These are phyloP conservation scores for Ogataea salicorniae DNA, from an alignment of 805 yeast species.

Conservation along the genomic window DNA sequence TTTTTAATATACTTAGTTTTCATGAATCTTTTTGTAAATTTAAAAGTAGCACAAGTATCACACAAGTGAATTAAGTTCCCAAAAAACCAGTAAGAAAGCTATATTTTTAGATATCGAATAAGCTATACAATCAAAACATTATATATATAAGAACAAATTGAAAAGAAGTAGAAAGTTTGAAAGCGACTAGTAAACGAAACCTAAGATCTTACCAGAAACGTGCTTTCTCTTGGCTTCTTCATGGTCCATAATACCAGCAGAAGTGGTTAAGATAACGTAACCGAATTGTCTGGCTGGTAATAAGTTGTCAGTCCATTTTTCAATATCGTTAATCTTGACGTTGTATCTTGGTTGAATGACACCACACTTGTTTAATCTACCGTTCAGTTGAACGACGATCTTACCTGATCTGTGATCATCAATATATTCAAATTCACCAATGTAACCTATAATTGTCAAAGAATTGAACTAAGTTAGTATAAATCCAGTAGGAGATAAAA, in stretches of 20 bases:
- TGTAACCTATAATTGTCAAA: constrained; percentile 48
- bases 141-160: too few relatives aligned
- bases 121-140: too few relatives aligned
- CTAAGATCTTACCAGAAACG: constrained; percentile 98
- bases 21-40: too few relatives aligned
- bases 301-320: constrained; percentile 98
- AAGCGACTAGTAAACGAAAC: constrained; percentile 79
- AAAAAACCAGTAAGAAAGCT: too few relatives aligned
- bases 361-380: constrained; percentile 98
- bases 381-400: constrained; percentile 94
- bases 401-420: constrained; percentile 99
- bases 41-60: too few relatives aligned
- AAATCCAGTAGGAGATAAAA: constrained; percentile 21
- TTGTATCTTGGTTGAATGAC: constrained; percentile 98
- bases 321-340: constrained; percentile 91
- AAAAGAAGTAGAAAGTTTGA: too few relatives aligned
- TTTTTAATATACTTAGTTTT: too few relatives aligned
- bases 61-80: too few relatives aligned
- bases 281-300: constrained; percentile 99
- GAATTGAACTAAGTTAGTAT: background rate
- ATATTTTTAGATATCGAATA: too few relatives aligned
- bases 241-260: constrained; percentile 99
- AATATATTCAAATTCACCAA: constrained; percentile 97
- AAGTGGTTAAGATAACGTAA: constrained; percentile 95
- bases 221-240: constrained; percentile 99